These are phyloP conservation scores for Fusarium sp. DNA, from an alignment of 2,329 filamentous ascomycete species.

Conservation along the genomic window DNA sequence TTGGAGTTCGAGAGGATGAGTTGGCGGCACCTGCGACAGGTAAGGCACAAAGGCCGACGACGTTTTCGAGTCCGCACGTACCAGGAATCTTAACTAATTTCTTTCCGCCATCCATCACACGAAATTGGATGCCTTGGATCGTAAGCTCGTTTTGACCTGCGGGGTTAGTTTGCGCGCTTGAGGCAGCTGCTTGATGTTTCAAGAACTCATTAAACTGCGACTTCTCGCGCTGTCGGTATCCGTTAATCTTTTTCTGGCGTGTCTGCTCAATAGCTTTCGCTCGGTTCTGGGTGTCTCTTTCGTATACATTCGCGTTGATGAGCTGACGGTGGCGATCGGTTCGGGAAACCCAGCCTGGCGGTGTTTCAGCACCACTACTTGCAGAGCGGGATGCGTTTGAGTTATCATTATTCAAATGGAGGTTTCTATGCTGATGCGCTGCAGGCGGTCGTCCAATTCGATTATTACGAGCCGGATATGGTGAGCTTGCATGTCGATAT, in stretches of 20 bases:
- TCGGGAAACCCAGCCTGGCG: slow-evolving; percentile 72
- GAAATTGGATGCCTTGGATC: slow-evolving; percentile 79
- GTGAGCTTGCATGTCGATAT: slow-evolving; percentile 48
- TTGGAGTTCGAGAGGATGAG: slow-evolving; percentile 76
- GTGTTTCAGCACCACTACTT: slow-evolving; percentile 49
- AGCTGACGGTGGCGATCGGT: slow-evolving; percentile 82
- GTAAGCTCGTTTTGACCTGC: slow-evolving; percentile 68
- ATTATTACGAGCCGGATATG: slow-evolving; percentile 52
- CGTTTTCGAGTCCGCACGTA: slow-evolving; percentile 52
- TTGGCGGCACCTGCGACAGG: slow-evolving; percentile 65
- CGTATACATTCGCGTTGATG: slow-evolving; percentile 83
- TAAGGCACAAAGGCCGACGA: slow-evolving; percentile 42
- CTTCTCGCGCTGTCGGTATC: slow-evolving; percentile 68
- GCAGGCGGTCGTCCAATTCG: slow-evolving; percentile 51
- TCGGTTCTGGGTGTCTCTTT: slow-evolving; percentile 76
- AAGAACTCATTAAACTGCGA: slow-evolving; percentile 60
- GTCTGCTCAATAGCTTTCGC: slow-evolving; percentile 79
- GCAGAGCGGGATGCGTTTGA: slow-evolving; percentile 53
- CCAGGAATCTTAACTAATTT: slow-evolving; percentile 81
- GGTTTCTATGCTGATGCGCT: slow-evolving; percentile 62
- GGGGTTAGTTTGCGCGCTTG: slow-evolving; percentile 38
- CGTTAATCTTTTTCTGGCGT: slow-evolving; percentile 65
- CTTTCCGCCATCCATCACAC: slow-evolving; percentile 80
- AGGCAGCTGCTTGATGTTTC: slow-evolving; percentile 42
- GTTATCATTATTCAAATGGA: slow-evolving; percentile 69